Evolutionary conservation across 495 filamentous ascomycete species (phyloP).

Genomic region (Penicillium salamii): DNA sequence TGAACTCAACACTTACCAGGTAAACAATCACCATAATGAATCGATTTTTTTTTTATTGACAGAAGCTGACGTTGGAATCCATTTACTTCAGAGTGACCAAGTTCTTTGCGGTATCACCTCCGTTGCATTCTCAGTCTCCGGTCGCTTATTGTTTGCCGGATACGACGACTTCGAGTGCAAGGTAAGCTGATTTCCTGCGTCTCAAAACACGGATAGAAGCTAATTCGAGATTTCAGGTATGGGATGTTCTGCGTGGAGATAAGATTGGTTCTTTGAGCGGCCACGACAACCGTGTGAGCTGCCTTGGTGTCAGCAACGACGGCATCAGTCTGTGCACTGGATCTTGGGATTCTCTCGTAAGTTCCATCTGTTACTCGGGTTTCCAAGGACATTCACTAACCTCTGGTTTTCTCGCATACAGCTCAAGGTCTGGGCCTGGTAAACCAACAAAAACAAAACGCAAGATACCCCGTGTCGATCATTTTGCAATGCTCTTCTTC

Average conservation of each 20-base stretch:
- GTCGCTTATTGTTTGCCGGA: constrained; percentile 90
- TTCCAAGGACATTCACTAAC: constrained; percentile 14
- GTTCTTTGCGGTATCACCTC: constrained; percentile 98
- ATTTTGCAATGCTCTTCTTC: constrained; percentile 42
- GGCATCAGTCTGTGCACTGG: constrained; percentile 98
- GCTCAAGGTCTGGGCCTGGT: constrained; percentile 89
- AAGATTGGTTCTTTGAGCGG: constrained; percentile 94
- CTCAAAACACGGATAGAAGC: not conserved
- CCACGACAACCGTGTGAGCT: constrained; percentile 98
- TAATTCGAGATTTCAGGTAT: constrained; percentile 62
- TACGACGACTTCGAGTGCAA: constrained; percentile 99
- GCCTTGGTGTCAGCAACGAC: constrained; percentile 96
- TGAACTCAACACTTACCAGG: constrained; percentile 94
- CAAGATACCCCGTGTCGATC: constrained; percentile 48
- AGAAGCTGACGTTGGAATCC: no score
- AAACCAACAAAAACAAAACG: constrained; percentile 35
- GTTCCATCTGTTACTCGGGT: constrained; percentile 28
- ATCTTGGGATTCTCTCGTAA: constrained; percentile 98
- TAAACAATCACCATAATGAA: constrained; percentile 35
- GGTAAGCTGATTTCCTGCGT: constrained; percentile 49
- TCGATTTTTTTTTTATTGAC: no score
- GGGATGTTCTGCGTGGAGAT: constrained; percentile 95
- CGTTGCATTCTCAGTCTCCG: constrained; percentile 96
- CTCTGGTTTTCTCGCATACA: constrained; percentile 28
- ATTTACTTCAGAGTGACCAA: constrained; percentile 80